Base-by-base conservation (phyloP, 129 eudicot genomes). In the Cynara cardunculus region DNA sequence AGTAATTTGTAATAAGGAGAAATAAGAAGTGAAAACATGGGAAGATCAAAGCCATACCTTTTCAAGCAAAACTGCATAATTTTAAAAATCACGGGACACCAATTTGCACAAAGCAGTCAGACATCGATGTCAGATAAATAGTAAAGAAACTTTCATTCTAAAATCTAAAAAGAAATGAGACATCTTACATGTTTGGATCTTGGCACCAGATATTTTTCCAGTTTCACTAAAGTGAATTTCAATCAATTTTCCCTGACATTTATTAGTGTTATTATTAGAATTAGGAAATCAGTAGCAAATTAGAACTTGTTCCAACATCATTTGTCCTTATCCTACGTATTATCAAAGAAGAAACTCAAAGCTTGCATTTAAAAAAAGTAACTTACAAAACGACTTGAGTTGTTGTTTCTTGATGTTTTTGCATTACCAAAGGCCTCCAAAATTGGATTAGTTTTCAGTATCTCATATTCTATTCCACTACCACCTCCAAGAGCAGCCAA, bases 401-500 rank as follows among this genome's bases (percentile, higher is more conserved):
- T 95, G 87, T 92, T 87, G 85, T 95, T 95, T 82, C 97, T 90
- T 28, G 87, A 84, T 66, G 99, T 95, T 89, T 90, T 95, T 77
- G 97, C 99, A 84, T 95, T 95, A 78, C 99, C 99, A 88, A 95
- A 95, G 81, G 99, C 94, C 78, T 95, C 99, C 84, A 95, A 71
- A 80, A 92, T 92, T 14, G 96, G 97, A 88, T 90, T 95, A 73
- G 97, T 95, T 88, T 92, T 87, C 81, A 95, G 73, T 83, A 95
- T 90, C 56, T 95, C 97, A 73, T 89, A 89, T 85, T 92, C 99
- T 79, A 95, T 92, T 75, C 99, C 99, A 87, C 97, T 91, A 49
- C 97, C 99, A 64, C 99, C 99, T 82, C 99, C 99, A 76, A 95
- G 94, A 66, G 97, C 94, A 85, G 99, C 99, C 90, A 95, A 86